A percentile compares a stretch with the other conserved stretches of the same genome.
Conservation (phyloP, 2,329 filamentous ascomycete species). For the Emergomyces orientalis region DNA sequence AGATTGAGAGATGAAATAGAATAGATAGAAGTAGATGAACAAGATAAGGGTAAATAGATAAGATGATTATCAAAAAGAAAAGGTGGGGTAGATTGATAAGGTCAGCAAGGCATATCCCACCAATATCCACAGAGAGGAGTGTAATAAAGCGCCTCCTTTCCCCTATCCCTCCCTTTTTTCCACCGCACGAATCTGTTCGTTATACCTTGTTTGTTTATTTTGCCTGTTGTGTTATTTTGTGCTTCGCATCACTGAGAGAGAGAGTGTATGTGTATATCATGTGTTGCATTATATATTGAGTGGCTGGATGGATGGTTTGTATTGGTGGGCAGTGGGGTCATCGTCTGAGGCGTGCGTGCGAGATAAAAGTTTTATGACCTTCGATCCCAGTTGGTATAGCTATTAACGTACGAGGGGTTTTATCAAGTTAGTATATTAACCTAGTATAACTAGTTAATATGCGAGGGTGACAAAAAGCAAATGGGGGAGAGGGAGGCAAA, state of each 20-base stretch:
- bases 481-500: not conserved
- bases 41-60: no score
- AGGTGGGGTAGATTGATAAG: no score
- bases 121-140: no score
- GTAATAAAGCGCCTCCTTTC: no score
- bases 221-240: not conserved
- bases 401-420: not conserved
- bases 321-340: not conserved
- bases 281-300: not conserved
- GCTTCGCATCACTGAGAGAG: not conserved
- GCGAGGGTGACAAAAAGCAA: not conserved
- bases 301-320: not conserved
- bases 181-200: no score
- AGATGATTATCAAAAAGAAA: not conserved
- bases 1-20: not conserved
- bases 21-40: no score
- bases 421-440: not conserved
- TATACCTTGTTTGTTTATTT: not conserved
- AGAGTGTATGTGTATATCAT: not conserved
- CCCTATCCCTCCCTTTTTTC: no score
- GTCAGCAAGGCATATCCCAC: no score
- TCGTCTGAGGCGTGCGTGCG: not conserved
- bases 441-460: conserved; percentile 1
- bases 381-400: conserved; percentile 4
- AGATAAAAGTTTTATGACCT: not conserved